Conservation (phyloP, 225 moss, liverwort and hornwort genomes). For the Polytrichum commune region DNA sequence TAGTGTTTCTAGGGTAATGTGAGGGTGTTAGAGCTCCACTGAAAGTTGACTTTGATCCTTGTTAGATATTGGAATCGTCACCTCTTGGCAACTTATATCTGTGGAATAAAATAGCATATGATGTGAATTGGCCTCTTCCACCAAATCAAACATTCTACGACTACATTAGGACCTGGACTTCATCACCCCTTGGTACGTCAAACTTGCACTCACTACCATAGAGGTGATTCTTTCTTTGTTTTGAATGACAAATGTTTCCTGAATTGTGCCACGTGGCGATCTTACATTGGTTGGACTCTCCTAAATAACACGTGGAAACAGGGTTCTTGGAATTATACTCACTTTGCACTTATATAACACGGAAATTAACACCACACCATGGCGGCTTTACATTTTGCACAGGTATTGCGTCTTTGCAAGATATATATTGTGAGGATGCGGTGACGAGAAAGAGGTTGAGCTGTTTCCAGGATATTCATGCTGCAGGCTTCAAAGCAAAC, state of each 20-base stretch:
- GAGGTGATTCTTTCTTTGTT: too few species aligned
- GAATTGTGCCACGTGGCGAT: too few species aligned
- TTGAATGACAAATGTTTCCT: too few species aligned
- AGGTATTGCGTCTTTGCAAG: conserved; percentile 69
- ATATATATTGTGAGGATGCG: conserved; percentile 71
- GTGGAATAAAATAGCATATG: conserved; percentile 40
- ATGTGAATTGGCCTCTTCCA: conserved; percentile 43
- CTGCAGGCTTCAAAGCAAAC: conserved; percentile 43
- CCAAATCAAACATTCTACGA: conserved; percentile 50
- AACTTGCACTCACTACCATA: background rate
- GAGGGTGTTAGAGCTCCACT: background rate
- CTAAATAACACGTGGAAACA: too few species aligned
- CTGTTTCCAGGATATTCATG: conserved; percentile 47
- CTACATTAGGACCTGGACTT: conserved; percentile 44
- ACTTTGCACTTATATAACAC: too few species aligned
- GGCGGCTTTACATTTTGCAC: background rate
- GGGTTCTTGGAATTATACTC: too few species aligned
- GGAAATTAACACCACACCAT: background rate
- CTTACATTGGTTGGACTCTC: too few species aligned
- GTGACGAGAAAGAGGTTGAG: conserved; percentile 45
- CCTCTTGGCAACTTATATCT: conserved; percentile 70
- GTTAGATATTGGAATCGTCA: conserved; percentile 68
- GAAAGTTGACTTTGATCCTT: background rate
- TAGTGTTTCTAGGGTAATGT: too few species aligned
- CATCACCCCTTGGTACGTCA: conserved; percentile 63